Base-by-base conservation (phyloP, 352 stramenopile genomes). In the Globisporangium ultimum region DNA sequence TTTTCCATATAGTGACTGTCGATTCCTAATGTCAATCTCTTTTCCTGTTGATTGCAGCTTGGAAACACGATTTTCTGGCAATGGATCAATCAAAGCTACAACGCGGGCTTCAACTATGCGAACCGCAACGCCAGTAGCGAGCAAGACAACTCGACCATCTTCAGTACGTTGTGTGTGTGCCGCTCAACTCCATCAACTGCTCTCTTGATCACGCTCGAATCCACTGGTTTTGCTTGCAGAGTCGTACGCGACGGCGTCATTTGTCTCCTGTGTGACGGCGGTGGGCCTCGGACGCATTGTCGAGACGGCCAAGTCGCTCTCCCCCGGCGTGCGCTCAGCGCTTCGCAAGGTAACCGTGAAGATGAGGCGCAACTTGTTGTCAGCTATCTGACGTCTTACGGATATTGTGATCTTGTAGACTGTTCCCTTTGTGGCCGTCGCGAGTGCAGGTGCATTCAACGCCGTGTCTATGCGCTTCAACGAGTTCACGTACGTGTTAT, bases 81-180 rank as follows among this genome's bases (percentile, higher is more conserved):
- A 61, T 96, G 87, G 87, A 68, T 91, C 52, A 96, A 96, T 66
- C 87, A 96, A 54, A 93, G 81, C 68, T 96, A 93, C 72, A 94
- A 91, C 67, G 84, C 85, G 1, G 85, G 83, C 51, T 95, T 93
- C 65, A 96, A 96, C 77, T 96, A 93, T 66, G 81, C 87, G 32
- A 96, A 96, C 67, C 81, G 87, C 58, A 93, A 91, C 52, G 85
- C 84, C 28, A 93, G 79, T 55, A 88, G 80, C 55, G 81, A 89
- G 41, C 81, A 93, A 54, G 79, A 91, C 60, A 91, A 67, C 53
- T 70, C 67, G 36, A 84, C 78, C 21, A 91, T 93, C 63, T 53
- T 91, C 45, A 93, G 84, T 91, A 71, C 60, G 78, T 36, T 36
- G 28, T 6, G 28, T 36, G 28, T 71, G 36, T 11, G 15, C 52